Evolutionary conservation across 2,329 filamentous ascomycete species (phyloP).

Genomic region (Orbilia quercus): DNA sequence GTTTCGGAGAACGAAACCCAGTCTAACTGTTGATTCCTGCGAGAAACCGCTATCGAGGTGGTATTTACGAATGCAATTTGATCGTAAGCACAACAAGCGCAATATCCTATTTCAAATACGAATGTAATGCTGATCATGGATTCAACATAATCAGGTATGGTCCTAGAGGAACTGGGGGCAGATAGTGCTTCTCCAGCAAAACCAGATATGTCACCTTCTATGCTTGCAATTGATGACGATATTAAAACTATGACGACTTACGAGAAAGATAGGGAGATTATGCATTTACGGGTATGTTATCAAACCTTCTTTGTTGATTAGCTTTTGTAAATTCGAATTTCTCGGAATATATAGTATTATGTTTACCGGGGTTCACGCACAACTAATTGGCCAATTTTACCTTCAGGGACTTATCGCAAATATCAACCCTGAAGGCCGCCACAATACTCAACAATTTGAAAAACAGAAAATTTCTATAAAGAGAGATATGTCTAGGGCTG

Average conservation of each 20-base stretch:
- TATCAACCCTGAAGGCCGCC: neutral
- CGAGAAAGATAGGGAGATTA: constrained; percentile 16
- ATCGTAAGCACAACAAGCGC: no score
- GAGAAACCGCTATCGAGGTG: neutral
- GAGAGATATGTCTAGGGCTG: constrained; percentile 1
- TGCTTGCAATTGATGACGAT: constrained; percentile 18
- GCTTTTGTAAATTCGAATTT: neutral
- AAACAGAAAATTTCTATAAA: neutral
- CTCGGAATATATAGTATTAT: no score
- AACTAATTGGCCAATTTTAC: neutral
- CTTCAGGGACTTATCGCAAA: neutral
- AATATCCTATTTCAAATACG: no score
- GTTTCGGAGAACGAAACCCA: no score
- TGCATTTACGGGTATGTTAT: constrained; percentile 16
- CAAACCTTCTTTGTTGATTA: neutral
- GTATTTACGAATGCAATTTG: neutral
- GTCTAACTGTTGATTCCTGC: no score
- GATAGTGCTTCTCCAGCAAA: no score
- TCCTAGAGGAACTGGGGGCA: no score
- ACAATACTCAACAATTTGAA: neutral
- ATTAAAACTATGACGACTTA: constrained; percentile 9
- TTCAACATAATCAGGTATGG: no score
- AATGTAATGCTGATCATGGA: no score
- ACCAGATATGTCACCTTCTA: no score
- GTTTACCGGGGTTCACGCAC: neutral